These are phyloP conservation scores for Aureobasidium subglaciale DNA, from an alignment of 2,329 filamentous ascomycete genomes.

Conservation along the genomic window DNA sequence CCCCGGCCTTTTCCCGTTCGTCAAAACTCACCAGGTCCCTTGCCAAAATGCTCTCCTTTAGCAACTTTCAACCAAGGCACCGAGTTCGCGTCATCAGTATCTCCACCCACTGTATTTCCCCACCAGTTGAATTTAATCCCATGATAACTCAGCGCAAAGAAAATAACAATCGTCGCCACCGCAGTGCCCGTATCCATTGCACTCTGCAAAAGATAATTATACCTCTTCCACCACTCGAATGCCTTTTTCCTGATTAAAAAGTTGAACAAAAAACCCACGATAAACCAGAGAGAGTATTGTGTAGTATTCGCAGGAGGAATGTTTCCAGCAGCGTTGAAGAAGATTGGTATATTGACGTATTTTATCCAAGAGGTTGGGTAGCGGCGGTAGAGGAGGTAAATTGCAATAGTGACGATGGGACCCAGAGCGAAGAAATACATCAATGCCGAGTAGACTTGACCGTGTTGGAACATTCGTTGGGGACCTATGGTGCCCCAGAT, in stretches of 20 bases:
- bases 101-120: slow-evolving; percentile 62
- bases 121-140: slow-evolving; percentile 71
- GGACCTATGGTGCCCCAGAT: neutral
- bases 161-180: slow-evolving; percentile 74
- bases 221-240: slow-evolving; percentile 78
- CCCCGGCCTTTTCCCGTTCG: no score
- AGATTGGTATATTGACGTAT: neutral
- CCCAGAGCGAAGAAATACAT: neutral
- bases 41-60: neutral
- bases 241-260: slow-evolving; percentile 62
- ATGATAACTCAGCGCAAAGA: slow-evolving; percentile 78
- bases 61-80: slow-evolving; percentile 14
- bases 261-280: slow-evolving; percentile 56
- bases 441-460: neutral
- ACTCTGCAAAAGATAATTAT: slow-evolving; percentile 81
- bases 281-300: neutral
- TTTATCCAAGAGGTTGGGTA: neutral
- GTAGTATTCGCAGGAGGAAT: neutral
- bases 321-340: neutral
- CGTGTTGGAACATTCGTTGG: neutral
- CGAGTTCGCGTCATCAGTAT: slow-evolving; percentile 17
- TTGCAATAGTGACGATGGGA: neutral
- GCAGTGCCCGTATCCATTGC: slow-evolving; percentile 80
- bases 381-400: neutral
- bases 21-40: neutral